phyloP scores from a whole-genome alignment of 306 rosid species.

The Rubus idaeus region DNA sequence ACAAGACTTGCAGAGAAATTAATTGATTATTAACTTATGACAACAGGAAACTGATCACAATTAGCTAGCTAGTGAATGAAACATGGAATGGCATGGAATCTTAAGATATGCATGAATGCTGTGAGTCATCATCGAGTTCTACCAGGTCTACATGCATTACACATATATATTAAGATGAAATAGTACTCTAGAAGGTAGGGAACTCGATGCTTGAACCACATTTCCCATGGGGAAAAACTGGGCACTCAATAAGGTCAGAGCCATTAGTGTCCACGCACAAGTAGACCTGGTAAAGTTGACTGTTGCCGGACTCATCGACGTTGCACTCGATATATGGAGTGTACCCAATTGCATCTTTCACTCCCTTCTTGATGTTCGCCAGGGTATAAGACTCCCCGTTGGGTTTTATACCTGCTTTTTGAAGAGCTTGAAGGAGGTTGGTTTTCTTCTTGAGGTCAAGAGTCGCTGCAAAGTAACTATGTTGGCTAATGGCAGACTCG shows the following conservation, averaged over 20 bases:
- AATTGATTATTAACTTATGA: no score
- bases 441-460: constrained; percentile 46
- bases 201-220: constrained; percentile 37
- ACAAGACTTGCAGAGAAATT: no score
- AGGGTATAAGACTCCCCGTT: constrained; percentile 39
- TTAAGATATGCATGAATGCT: background rate
- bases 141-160: no score
- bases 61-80: background rate
- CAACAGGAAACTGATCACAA: background rate
- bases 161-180: no score
- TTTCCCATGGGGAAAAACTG: constrained; percentile 34
- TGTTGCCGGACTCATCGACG: constrained; percentile 39
- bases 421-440: constrained; percentile 56
- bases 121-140: no score
- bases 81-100: background rate
- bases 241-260: constrained; percentile 44
- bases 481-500: constrained; percentile 60
- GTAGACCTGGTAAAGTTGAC: constrained; percentile 47
- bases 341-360: constrained; percentile 29
- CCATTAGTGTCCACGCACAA: constrained; percentile 55
- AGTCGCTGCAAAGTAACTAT: constrained; percentile 55
- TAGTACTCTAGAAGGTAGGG: constrained; percentile 36
- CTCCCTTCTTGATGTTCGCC: constrained; percentile 25
- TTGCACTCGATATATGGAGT: constrained; percentile 47
- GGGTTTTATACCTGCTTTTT: constrained; percentile 45